Conservation (phyloP, 176 grass and related monocot species). For the Puya raimondii region DNA sequence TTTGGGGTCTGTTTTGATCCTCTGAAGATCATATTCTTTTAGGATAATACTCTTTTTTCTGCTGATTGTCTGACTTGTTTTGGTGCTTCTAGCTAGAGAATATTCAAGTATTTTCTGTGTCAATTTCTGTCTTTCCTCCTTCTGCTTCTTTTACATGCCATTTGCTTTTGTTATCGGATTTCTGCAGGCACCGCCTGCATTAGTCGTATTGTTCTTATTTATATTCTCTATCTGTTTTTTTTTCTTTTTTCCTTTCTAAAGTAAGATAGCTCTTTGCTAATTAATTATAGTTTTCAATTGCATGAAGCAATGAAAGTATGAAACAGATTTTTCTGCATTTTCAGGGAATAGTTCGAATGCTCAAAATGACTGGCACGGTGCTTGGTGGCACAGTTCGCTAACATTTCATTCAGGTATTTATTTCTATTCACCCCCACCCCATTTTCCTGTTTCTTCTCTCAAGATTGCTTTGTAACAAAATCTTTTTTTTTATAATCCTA, state of each 20-base stretch:
- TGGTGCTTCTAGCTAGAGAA: too few relatives aligned
- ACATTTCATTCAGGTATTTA: slow-evolving; percentile 56
- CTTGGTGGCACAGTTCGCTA: slow-evolving; percentile 89
- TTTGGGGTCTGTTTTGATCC: too few relatives aligned
- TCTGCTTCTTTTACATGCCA: too few relatives aligned
- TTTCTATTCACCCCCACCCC: not conserved
- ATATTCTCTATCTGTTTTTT: not conserved
- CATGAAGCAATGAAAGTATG: not conserved
- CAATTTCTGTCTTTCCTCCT: too few relatives aligned
- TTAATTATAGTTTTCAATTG: not conserved
- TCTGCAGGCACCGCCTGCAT: too few relatives aligned
- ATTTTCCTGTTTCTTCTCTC: slow-evolving; percentile 3
- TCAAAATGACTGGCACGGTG: slow-evolving; percentile 93
- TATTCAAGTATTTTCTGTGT: too few relatives aligned
- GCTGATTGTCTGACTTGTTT: too few relatives aligned
- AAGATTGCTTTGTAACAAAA: too few relatives aligned
- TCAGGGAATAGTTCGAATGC: slow-evolving; percentile 82
- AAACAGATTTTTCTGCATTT: slow-evolving; percentile 3
- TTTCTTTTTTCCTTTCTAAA: not conserved
- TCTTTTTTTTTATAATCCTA: not conserved
- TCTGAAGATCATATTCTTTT: too few relatives aligned
- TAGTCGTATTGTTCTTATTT: too few relatives aligned
- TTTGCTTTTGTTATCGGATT: too few relatives aligned
- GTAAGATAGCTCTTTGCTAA: not conserved
- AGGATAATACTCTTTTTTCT: too few relatives aligned